Evolutionary conservation across 1,139 yeast genomes (phyloP).

Genomic region (Debaryomyces subglobosus): DNA sequence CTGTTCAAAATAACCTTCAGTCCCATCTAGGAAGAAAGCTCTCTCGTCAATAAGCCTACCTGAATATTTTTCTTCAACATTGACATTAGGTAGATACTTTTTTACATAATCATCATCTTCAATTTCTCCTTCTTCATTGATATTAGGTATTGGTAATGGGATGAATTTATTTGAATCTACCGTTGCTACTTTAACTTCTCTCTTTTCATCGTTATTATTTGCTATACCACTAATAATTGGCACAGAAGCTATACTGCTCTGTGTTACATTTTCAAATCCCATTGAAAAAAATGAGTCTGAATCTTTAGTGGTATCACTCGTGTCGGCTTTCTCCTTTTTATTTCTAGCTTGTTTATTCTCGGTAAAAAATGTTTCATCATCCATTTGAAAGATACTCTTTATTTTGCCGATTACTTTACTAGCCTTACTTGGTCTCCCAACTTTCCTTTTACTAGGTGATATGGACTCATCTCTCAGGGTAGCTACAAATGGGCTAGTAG

Average conservation of each 20-base stretch:
- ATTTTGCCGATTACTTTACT: constrained; percentile 34
- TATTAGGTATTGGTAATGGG: constrained; percentile 42
- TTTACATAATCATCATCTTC: constrained; percentile 33
- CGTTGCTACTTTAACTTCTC: constrained; percentile 8
- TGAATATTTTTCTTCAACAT: constrained; percentile 22
- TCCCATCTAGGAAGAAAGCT: constrained; percentile 78
- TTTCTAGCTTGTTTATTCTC: constrained; percentile 18
- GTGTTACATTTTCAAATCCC: constrained; percentile 15
- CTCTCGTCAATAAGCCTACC: constrained; percentile 50
- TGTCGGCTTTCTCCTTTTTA: constrained; percentile 1
- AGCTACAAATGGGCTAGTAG: not conserved
- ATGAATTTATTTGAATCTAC: constrained; percentile 21
- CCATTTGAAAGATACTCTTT: constrained; percentile 40
- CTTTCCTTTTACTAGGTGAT: constrained; percentile 15
- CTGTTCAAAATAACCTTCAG: constrained; percentile 91
- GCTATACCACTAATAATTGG: constrained; percentile 39
- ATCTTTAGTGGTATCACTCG: not conserved
- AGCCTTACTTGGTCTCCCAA: constrained; percentile 42
- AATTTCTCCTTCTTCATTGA: constrained; percentile 34
- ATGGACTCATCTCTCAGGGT: not conserved
- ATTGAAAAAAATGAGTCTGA: constrained; percentile 9
- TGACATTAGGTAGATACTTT: constrained; percentile 33
- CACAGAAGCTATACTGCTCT: constrained; percentile 14
- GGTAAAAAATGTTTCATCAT: constrained; percentile 29
- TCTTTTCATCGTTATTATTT: constrained; percentile 9